Conservation (phyloP, 2,329 filamentous ascomycete species). For the Diplodia scrobiculata region DNA sequence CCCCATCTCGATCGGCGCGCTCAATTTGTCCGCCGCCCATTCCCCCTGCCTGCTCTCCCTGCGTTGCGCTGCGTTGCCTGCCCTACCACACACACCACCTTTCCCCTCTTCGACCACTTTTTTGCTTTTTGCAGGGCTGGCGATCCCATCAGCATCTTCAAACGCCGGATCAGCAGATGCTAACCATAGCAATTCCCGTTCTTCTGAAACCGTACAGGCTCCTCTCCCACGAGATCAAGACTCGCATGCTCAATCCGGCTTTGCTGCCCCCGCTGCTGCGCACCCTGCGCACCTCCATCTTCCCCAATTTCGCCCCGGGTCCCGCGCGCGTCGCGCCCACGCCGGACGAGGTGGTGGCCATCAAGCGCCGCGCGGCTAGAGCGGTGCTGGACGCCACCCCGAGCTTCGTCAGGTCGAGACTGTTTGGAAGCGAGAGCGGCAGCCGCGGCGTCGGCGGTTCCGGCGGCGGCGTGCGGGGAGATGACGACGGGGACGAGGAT, state of each 20-base stretch:
- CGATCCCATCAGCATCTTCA: constrained; percentile 8
- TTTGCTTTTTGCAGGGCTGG: not conserved
- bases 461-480: not conserved
- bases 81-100: constrained; percentile 8
- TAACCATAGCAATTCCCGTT: not conserved
- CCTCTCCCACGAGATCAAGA: constrained; percentile 50
- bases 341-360: constrained; percentile 61
- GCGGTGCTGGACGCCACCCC: constrained; percentile 56
- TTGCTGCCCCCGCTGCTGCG: constrained; percentile 58
- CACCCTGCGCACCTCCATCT: constrained; percentile 74
- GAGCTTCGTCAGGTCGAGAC: constrained; percentile 42
- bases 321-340: constrained; percentile 62
- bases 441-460: not conserved
- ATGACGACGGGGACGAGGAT: not conserved
- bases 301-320: constrained; percentile 79
- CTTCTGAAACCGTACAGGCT: constrained; percentile 42
- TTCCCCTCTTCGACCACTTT: not conserved
- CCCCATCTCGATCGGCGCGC: constrained; percentile 18
- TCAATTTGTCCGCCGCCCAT: not conserved
- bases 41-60: not conserved
- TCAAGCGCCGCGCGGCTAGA: constrained; percentile 68
- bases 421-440: constrained; percentile 34
- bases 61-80: not conserved
- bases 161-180: constrained; percentile 1
- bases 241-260: constrained; percentile 47